A percentile compares a stretch with the other conserved stretches of the same genome.
These are phyloP conservation scores for Zygoascus tannicola DNA, from an alignment of 805 yeast genomes.

Conservation along the genomic window DNA sequence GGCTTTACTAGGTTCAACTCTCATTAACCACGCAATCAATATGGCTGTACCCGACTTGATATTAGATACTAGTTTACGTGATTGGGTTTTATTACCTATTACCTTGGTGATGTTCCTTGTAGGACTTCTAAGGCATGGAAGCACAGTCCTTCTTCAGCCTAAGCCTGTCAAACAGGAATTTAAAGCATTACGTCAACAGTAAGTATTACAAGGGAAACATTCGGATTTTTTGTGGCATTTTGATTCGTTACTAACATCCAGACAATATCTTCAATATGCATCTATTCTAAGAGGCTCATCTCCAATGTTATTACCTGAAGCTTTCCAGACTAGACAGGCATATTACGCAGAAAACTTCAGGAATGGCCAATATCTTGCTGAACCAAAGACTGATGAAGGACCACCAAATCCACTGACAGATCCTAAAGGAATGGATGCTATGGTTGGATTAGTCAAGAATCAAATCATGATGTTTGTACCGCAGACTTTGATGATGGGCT, in stretches of 20 bases:
- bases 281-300: constrained; percentile 48
- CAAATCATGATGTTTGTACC: constrained; percentile 80
- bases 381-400: constrained; percentile 10
- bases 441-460: constrained; percentile 70
- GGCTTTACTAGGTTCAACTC: too few species aligned
- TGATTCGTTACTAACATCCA: constrained; percentile 13
- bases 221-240: not conserved
- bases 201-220: constrained; percentile 6
- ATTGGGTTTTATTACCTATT: constrained; percentile 89
- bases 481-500: constrained; percentile 89
- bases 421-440: constrained; percentile 58
- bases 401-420: constrained; percentile 56
- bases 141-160: constrained; percentile 53
- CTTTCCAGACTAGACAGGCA: constrained; percentile 45
- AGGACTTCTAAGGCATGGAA: constrained; percentile 65
- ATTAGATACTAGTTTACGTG: constrained; percentile 71
- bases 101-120: constrained; percentile 82
- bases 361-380: constrained; percentile 42
- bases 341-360: constrained; percentile 41
- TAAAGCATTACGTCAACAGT: constrained; percentile 46
- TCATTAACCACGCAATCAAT: too few species aligned
- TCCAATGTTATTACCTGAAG: constrained; percentile 41
- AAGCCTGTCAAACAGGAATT: constrained; percentile 44
- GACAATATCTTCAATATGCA: constrained; percentile 52
- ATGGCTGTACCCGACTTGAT: constrained; percentile 39